Evolutionary conservation across 495 filamentous ascomycete genomes (phyloP).

Genomic region (Hypoxylon fuscum): DNA sequence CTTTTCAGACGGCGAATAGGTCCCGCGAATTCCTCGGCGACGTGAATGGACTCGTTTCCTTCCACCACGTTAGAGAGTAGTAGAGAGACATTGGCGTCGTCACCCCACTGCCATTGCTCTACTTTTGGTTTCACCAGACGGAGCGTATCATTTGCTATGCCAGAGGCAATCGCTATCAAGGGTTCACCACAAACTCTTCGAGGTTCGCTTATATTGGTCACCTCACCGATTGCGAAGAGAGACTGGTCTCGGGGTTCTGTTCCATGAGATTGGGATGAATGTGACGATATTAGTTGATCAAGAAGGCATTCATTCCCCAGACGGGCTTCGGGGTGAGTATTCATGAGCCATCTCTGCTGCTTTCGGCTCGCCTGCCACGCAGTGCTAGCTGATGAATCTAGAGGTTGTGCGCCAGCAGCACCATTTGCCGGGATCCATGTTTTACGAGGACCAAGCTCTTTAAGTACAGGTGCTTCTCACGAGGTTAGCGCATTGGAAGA

Average conservation of each 20-base stretch:
- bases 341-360: conserved; percentile 51
- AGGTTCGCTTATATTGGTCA: conserved; percentile 43
- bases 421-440: conserved; percentile 46
- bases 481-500: conserved; percentile 29
- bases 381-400: conserved; percentile 18
- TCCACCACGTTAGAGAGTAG: conserved; percentile 45
- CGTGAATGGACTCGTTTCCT: conserved; percentile 58
- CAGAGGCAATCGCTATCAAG: conserved; percentile 59
- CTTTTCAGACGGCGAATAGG: conserved; percentile 76
- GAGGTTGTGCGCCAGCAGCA: conserved; percentile 6
- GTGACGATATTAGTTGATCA: conserved; percentile 41
- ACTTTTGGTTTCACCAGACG: conserved; percentile 54
- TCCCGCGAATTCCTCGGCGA: conserved; percentile 60
- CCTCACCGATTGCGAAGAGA: conserved; percentile 50
- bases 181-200: conserved; percentile 30
- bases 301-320: conserved; percentile 43
- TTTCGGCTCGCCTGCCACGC: conserved; percentile 30
- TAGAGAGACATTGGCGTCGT: conserved; percentile 48
- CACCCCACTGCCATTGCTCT: conserved; percentile 58
- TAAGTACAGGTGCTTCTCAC: conserved; percentile 49
- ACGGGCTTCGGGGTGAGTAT: conserved; percentile 49
- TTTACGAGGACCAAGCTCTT: conserved; percentile 48
- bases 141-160: conserved; percentile 62
- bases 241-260: conserved; percentile 19
- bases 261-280: conserved; percentile 16